Base-by-base conservation (phyloP, 495 filamentous ascomycete genomes). In the Glutinoglossum americanum region DNA sequence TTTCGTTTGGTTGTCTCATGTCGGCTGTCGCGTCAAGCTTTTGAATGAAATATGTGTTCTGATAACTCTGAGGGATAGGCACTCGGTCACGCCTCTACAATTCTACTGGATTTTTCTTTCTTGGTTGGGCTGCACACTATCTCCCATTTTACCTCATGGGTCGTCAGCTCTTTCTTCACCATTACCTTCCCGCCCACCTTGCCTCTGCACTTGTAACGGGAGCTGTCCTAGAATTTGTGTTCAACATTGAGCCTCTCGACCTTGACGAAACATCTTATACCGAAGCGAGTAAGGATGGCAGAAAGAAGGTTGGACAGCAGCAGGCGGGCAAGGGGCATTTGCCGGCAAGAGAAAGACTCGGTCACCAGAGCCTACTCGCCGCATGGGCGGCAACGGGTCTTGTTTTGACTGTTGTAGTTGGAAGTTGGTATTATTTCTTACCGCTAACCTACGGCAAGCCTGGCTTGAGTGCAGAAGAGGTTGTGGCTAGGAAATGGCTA, bases 101-200 rank as follows among this genome's bases (percentile, higher is more conserved):
- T 76, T 93, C 86, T 60, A 97, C 93, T 0, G 92, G 92, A 47
- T 98, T 98, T 80, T 85, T 98, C 70, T 97, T 95, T 80, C 84
- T 98, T 58, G 77, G 76, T 69, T 84, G 81, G 81, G 79, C 76
- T n/a, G 78, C 81, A 33, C 81, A 84, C 67, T 84, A 83, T 68
- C 72, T 82, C 68, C 81, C 81, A 59, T 84, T 84, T 75, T 84
- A 80, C 74, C 71, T 83, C 64, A 84, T 84, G 81, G 81, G 81
- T 59, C 81, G 81, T 54, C 81, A 84, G 66, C 80, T 82, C 64
- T 84, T 84, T 78, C 69, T 84, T 59, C 81, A 84, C 66, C 81
- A 84, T 70, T 84, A 84, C 66, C 81, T 95, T 6, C 85, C 85
- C 17, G 87, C 92, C 4, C 92, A 98, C 64, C 76, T 98, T 28